Conservation (phyloP, 345 rosid genomes). For the Lepidium didymum region DNA sequence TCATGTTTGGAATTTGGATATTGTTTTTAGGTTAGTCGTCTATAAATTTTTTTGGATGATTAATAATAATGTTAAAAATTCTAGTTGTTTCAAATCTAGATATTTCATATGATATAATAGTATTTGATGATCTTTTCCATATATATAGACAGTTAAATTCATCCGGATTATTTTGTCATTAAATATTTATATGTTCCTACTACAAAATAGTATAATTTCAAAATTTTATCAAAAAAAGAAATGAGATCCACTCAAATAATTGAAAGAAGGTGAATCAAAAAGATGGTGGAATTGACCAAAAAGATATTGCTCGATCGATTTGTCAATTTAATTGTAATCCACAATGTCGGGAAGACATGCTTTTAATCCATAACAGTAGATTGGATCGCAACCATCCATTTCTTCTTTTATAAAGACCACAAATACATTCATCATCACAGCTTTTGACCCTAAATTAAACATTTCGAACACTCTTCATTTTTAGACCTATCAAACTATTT, state of each 20-base stretch:
- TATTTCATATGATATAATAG: too few relatives aligned
- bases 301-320: conserved; percentile 12
- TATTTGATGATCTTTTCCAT: too few relatives aligned
- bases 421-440: conserved; percentile 11
- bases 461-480: background rate
- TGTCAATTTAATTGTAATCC: conserved; percentile 21
- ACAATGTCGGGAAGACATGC: conserved; percentile 26
- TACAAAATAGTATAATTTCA: too few relatives aligned
- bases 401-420: background rate
- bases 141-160: too few relatives aligned
- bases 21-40: too few relatives aligned
- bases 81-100: too few relatives aligned
- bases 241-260: conserved; percentile 15
- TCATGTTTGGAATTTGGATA: too few relatives aligned
- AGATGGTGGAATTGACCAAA: conserved; percentile 21
- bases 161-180: too few relatives aligned
- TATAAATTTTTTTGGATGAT: too few relatives aligned
- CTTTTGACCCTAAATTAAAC: conserved; percentile 6
- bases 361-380: conserved; percentile 1
- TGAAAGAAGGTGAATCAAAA: conserved; percentile 9
- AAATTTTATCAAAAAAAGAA: too few relatives aligned
- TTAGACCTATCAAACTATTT: background rate
- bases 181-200: too few relatives aligned
- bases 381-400: conserved; percentile 4
- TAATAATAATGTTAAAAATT: too few relatives aligned